Conservation (phyloP, 768 basidiomycete species). For the Russula sp. region DNA sequence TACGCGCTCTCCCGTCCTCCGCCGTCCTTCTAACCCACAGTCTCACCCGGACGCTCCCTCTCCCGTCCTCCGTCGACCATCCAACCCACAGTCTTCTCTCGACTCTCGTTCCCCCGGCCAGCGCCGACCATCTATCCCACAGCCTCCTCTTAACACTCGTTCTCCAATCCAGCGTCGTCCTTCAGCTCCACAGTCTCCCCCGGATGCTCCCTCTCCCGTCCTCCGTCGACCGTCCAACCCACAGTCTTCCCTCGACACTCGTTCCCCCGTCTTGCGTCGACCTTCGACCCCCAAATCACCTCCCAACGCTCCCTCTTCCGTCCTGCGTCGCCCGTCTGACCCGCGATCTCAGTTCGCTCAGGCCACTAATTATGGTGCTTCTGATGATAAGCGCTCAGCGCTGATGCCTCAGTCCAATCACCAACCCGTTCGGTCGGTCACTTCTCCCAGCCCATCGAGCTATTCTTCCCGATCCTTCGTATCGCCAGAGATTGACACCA, state of each 20-base stretch:
- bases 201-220: neutral
- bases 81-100: slow-evolving; percentile 14
- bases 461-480: slow-evolving; percentile 9
- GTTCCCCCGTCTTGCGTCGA: neutral
- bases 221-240: slow-evolving; percentile 20
- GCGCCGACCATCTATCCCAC: slow-evolving; percentile 2
- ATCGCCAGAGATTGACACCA: slow-evolving; percentile 56
- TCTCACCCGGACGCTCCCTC: slow-evolving; percentile 14
- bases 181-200: slow-evolving; percentile 19
- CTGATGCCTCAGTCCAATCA: slow-evolving; percentile 6
- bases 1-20: neutral
- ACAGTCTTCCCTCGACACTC: slow-evolving; percentile 1
- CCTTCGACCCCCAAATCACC: neutral
- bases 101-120: neutral
- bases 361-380: neutral
- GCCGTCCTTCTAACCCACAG: slow-evolving; percentile 2
- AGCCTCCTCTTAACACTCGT: slow-evolving; percentile 11
- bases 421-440: slow-evolving; percentile 3
- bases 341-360: slow-evolving; percentile 9
- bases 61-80: slow-evolving; percentile 10
- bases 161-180: slow-evolving; percentile 16
- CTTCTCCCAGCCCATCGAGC: slow-evolving; percentile 23
- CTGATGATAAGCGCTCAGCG: slow-evolving; percentile 9
- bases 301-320: neutral
- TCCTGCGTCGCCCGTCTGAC: neutral